Percentiles rank a stretch among this genome's conserved stretches.
phyloP scores from a whole-genome alignment of 352 stramenopile genomes.

The Phytopythium oedochilum region DNA sequence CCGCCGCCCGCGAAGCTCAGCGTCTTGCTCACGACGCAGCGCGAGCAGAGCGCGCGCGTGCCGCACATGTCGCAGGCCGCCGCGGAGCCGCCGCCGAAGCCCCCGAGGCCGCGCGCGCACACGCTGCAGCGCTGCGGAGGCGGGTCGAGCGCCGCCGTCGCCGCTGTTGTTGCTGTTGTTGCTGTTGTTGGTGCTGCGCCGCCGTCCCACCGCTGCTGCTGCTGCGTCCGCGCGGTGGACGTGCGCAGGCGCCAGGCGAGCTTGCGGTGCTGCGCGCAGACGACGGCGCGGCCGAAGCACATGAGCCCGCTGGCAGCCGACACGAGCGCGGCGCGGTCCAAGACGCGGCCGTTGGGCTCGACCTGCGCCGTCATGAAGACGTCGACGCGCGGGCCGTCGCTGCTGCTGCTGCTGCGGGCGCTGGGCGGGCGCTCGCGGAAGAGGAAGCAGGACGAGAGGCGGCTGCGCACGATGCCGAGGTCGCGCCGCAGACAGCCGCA shows the following conservation, averaged over 20 bases:
- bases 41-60: slow-evolving; percentile 17
- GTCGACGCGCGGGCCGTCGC: slow-evolving; percentile 19
- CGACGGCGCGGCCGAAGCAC: slow-evolving; percentile 25
- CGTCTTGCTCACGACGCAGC: slow-evolving; percentile 20
- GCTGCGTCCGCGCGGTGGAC: neutral
- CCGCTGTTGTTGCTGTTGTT: too few species aligned
- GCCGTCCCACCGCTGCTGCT: too few species aligned
- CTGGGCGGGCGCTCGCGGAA: slow-evolving; percentile 13
- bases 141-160: too few species aligned
- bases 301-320: slow-evolving; percentile 24
- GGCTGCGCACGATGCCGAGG: slow-evolving; percentile 27
- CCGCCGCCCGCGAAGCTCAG: slow-evolving; percentile 15
- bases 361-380: slow-evolving; percentile 41
- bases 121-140: slow-evolving; percentile 12
- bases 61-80: slow-evolving; percentile 20
- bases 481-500: slow-evolving; percentile 21
- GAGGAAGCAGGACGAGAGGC: slow-evolving; percentile 39
- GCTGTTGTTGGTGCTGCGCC: too few species aligned
- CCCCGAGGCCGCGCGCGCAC: slow-evolving; percentile 14
- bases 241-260: slow-evolving; percentile 30
- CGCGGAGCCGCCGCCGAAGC: neutral
- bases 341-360: slow-evolving; percentile 33
- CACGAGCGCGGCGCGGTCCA: slow-evolving; percentile 32
- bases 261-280: slow-evolving; percentile 42
- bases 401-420: too few species aligned